Percentiles rank a stretch among this genome's conserved stretches.
These are phyloP conservation scores for Orobanche coerulescens DNA, from an alignment of 257 asterid genomes.

Conservation along the genomic window DNA sequence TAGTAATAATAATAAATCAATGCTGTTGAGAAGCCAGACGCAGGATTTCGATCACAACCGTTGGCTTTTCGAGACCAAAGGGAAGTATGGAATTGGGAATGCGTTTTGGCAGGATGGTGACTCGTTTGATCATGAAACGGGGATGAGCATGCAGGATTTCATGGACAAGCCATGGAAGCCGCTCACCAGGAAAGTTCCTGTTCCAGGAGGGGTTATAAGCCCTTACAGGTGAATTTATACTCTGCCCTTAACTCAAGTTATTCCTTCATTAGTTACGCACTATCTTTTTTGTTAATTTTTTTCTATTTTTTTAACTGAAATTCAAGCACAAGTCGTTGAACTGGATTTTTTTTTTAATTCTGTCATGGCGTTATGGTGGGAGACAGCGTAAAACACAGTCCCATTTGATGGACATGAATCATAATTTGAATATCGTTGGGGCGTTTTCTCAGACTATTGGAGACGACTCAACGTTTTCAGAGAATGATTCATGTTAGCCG, in stretches of 20 bases:
- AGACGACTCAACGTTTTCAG: no score
- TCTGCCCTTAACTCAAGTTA: no score
- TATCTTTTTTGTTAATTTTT: not conserved
- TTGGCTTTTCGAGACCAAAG: constrained; percentile 86
- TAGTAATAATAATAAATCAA: constrained; percentile 40
- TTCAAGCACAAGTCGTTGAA: no score
- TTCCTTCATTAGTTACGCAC: no score
- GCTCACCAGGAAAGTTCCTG: constrained; percentile 61
- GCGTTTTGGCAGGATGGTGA: constrained; percentile 91
- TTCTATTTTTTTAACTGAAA: not conserved
- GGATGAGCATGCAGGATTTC: constrained; percentile 89
- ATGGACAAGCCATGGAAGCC: constrained; percentile 99
- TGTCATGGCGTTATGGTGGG: no score
- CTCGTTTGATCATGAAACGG: constrained; percentile 61
- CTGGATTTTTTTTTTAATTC: no score
- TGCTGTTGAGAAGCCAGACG: constrained; percentile 81
- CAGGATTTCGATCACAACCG: constrained; percentile 91
- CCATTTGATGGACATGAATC: no score
- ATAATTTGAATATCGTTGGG: no score
- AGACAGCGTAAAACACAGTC: no score
- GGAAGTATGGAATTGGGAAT: constrained; percentile 88
- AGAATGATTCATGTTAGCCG: no score
- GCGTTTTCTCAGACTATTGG: no score
- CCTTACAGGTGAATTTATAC: constrained; percentile 83
- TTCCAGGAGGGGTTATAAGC: constrained; percentile 67